These are phyloP conservation scores for Thelonectria olida DNA, from an alignment of 2,329 filamentous ascomycete genomes.

Conservation along the genomic window DNA sequence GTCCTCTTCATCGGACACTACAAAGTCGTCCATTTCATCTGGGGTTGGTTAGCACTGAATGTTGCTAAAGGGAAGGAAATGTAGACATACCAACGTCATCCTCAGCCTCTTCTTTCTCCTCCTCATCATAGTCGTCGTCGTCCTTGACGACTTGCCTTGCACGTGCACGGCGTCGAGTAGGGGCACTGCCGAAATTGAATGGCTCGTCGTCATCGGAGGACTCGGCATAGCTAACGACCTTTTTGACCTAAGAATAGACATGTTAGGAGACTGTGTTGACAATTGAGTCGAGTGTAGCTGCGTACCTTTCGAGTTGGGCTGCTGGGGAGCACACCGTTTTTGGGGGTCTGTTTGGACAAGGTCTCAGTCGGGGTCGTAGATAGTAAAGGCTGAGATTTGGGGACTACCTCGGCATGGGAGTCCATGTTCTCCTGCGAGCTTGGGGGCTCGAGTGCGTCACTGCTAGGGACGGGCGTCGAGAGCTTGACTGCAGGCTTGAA, in stretches of 20 bases:
- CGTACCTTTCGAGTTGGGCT: slow-evolving; percentile 84
- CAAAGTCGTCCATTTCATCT: slow-evolving; percentile 85
- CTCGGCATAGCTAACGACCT: slow-evolving; percentile 81
- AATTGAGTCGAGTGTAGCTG: too few species aligned
- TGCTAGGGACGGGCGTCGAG: slow-evolving; percentile 81
- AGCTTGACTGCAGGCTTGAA: slow-evolving; percentile 48
- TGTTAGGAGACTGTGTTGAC: slow-evolving; percentile 4
- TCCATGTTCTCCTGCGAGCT: slow-evolving; percentile 75
- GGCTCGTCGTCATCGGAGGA: slow-evolving; percentile 84
- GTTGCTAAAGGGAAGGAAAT: too few species aligned
- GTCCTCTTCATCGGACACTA: slow-evolving; percentile 88
- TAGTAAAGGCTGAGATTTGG: slow-evolving; percentile 8
- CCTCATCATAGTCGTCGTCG: slow-evolving; percentile 77
- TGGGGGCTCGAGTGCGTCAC: slow-evolving; percentile 74
- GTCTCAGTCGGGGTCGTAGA: slow-evolving; percentile 46
- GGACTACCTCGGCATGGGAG: slow-evolving; percentile 32
- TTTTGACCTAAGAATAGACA: slow-evolving; percentile 54
- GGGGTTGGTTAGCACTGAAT: slow-evolving; percentile 8
- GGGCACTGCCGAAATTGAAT: slow-evolving; percentile 59
- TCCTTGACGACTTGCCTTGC: slow-evolving; percentile 70
- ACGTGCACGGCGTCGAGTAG: slow-evolving; percentile 51
- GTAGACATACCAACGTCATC: slow-evolving; percentile 69
- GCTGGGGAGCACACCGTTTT: slow-evolving; percentile 49
- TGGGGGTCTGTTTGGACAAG: slow-evolving; percentile 51
- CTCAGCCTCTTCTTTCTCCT: slow-evolving; percentile 68